Evolutionary conservation across 2,329 filamentous ascomycete genomes (phyloP), one percentile per base, ranked within the genome.

Genomic region (Penicillium sp.): DNA sequence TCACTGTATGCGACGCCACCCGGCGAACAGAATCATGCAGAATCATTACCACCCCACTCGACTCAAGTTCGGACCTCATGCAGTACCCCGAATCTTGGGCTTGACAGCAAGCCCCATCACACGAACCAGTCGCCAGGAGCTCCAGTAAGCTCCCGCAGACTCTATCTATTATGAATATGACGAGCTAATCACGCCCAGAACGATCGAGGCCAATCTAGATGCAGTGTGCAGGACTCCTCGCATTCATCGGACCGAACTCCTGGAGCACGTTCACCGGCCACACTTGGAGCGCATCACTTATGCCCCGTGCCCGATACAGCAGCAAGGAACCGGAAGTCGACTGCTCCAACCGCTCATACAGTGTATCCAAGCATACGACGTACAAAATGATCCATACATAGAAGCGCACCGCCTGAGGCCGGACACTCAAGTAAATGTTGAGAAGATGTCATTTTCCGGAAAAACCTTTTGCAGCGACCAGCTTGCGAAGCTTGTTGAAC

Each of bases 101-200:
- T 71, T 95, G 16, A 90, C 84, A 5, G 89, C 89, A 1, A 94
- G 86, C 46, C 88, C 88, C 0, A 76, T 87, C 3, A 80, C 84
- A 49, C 78, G 73, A 39, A 79, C 76, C 1, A 75, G 75, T 11
- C 60, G 74, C 1, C 64, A 69, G 1, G 75, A 75, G 23, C 70
- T 91, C 10, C 67, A 77, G 62, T 77, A 54, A 40, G 59, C 25
- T 13, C 13, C 5, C n/a, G 16, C 26, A 33, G 10, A 31, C 19
- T 14, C 19, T 11, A 3, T n/a, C 18, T 17, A 7, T 11, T 7
- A 4, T 13, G n/a, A 6, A 19, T 10, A 17, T 15, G 7, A 21
- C 34, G 18, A 27, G 15, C 7, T 6, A 6, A 27, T n/a, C 25
- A 27, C 14, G 11, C 11, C 18, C 32, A 73, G 73, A 33, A 59